Base-by-base conservation (phyloP, 106 monocot species). In the Phalaenopsis aphrodite region DNA sequence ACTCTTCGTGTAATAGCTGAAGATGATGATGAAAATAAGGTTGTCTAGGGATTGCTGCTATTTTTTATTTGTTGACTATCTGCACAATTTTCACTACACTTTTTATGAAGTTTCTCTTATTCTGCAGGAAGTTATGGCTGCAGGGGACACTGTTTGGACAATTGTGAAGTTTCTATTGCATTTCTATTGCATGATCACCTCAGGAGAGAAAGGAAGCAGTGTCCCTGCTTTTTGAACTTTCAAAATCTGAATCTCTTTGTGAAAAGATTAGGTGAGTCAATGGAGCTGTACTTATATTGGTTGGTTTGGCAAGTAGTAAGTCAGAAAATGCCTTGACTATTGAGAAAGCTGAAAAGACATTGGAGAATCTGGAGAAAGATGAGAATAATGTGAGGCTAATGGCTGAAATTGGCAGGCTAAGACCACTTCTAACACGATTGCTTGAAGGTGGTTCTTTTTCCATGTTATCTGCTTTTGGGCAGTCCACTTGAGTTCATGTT, bases 371-470 rank as follows among this genome's bases (percentile, higher is more conserved):
- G 80, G 97, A 90, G 83, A 92, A 64, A 38, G 92, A 79, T 73
- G 94, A 94, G 77, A 83, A 81, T 66, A 94, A 92, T 85, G 97
- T 97, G 43, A 87, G 82, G 81, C 88, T 88, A 80, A 97, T 97
- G 97, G 97, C 97, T 80, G 92, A 94, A 85, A 92, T 85, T 88
- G 94, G 97, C 5, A 85, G 94, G 79, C 78, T 97, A 48, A 85
- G 84, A 49, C 97, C 97, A 64, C 94, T 97, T 83, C 87, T 97
- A 55, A 89, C 75, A n/a, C 86, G 90, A 56, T 83, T 92, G 43
- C 87, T 92, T 37, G 81, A 92, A 87, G 92, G 92, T 92, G 23
- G 42, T 75, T 79, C 56, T 10, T 42, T 45, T 41, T 74, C 74
- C 42, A 45, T 74, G 17, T 37, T 15, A 71, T 71, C 14, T 71